A percentile compares a stretch with the other conserved stretches of the same genome.
Evolutionary conservation across 257 asterid genomes (phyloP).

Genomic region (Solanum habrochaites): DNA sequence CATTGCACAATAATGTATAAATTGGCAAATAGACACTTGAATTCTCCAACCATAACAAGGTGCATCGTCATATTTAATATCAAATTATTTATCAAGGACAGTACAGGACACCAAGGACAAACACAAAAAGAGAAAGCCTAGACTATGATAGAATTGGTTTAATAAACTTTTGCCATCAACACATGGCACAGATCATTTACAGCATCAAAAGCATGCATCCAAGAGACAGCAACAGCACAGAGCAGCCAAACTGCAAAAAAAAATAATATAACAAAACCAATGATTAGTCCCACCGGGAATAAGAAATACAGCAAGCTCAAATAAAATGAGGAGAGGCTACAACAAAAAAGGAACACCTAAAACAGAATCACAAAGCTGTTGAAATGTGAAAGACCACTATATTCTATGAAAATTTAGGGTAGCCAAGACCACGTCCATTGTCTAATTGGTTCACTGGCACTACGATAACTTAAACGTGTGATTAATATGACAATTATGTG

Average conservation of each 20-base stretch:
- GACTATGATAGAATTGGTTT: background rate
- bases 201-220: constrained; percentile 46
- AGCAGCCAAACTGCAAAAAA: background rate
- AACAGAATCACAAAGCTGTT: background rate
- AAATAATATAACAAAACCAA: background rate
- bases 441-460: background rate
- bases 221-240: constrained; percentile 60
- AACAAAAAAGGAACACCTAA: background rate
- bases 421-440: background rate
- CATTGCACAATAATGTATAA: background rate
- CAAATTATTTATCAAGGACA: background rate
- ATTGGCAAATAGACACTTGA: background rate
- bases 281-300: background rate
- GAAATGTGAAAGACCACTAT: background rate
- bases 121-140: background rate
- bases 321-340: background rate
- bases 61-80: background rate
- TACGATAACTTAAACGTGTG: background rate
- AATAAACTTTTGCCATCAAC: background rate
- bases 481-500: background rate
- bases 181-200: background rate
- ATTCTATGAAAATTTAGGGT: background rate
- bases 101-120: background rate
- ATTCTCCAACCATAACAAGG: background rate
- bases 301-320: background rate